phyloP scores from a whole-genome alignment of 371 early-diverging fungal species.

The Phascolomyces articulosus region DNA sequence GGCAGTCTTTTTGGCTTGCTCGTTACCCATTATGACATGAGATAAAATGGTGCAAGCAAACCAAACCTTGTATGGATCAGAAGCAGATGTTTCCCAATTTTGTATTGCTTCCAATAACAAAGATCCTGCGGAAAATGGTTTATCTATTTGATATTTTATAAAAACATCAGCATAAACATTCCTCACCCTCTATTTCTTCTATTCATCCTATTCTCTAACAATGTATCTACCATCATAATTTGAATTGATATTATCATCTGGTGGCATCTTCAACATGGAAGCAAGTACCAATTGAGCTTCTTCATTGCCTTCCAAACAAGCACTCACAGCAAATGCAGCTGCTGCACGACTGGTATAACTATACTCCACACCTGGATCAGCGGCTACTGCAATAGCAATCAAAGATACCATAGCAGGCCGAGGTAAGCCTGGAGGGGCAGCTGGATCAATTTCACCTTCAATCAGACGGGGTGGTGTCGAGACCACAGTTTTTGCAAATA shows the following conservation, averaged over 20 bases:
- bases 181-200: not conserved
- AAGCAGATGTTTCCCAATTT: constrained; percentile 69
- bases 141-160: too few relatives aligned
- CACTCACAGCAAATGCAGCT: constrained; percentile 73
- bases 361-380: constrained; percentile 44
- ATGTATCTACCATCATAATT: constrained; percentile 31
- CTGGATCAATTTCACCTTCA: constrained; percentile 28
- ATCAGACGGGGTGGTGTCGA: constrained; percentile 38
- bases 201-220: not conserved
- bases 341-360: constrained; percentile 73
- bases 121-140: constrained; percentile 87
- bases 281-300: constrained; percentile 88
- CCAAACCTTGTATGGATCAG: constrained; percentile 89
- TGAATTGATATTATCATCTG: constrained; percentile 62
- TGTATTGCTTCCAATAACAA: constrained; percentile 77
- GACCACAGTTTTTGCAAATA: constrained; percentile 63
- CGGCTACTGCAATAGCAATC: constrained; percentile 60
- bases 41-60: constrained; percentile 85
- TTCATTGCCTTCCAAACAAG: constrained; percentile 75
- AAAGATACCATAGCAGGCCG: constrained; percentile 66
- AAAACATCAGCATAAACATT: not conserved
- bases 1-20: constrained; percentile 75
- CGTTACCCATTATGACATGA: constrained; percentile 75
- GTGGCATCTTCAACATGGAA: constrained; percentile 84
- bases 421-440: constrained; percentile 27